Percentiles rank a stretch among this genome's conserved stretches.
phyloP scores from a whole-genome alignment of 2,329 filamentous ascomycete genomes.

The Ceratocystis lukuohia region DNA sequence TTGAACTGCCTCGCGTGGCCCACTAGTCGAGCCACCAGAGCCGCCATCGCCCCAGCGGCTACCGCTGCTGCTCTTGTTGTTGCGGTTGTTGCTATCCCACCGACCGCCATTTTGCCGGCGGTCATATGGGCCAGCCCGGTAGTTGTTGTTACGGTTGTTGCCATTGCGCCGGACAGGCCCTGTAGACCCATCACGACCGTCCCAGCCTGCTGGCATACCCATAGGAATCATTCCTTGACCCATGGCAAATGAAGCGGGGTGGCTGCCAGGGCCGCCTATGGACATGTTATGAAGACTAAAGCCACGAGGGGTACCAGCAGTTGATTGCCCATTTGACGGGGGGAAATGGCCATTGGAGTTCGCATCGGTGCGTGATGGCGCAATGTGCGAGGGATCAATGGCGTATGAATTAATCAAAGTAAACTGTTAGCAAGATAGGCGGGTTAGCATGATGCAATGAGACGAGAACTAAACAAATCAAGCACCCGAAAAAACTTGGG shows the following conservation, averaged over 20 bases:
- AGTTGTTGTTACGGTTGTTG: slow-evolving; percentile 37
- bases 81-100: slow-evolving; percentile 37
- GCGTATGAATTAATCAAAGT: slow-evolving; percentile 89
- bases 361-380: slow-evolving; percentile 80
- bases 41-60: slow-evolving; percentile 57
- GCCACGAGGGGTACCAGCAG: slow-evolving; percentile 74
- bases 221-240: slow-evolving; percentile 35
- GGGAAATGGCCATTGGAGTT: slow-evolving; percentile 96
- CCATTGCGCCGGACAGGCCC: slow-evolving; percentile 49
- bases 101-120: slow-evolving; percentile 43
- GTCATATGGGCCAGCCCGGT: slow-evolving; percentile 61
- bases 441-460: too few species aligned
- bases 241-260: slow-evolving; percentile 45
- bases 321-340: slow-evolving; percentile 58
- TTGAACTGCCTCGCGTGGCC: slow-evolving; percentile 80
- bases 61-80: slow-evolving; percentile 36
- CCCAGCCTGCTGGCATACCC: slow-evolving; percentile 47
- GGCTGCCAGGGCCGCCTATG: slow-evolving; percentile 43
- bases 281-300: slow-evolving; percentile 72
- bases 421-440: slow-evolving; percentile 40
- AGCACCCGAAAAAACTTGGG: background rate
- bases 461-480: background rate
- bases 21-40: slow-evolving; percentile 62
- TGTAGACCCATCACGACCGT: slow-evolving; percentile 41
- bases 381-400: slow-evolving; percentile 85